phyloP scores from a whole-genome alignment of 202 grass and related monocot species.

The Setaria viridis region DNA sequence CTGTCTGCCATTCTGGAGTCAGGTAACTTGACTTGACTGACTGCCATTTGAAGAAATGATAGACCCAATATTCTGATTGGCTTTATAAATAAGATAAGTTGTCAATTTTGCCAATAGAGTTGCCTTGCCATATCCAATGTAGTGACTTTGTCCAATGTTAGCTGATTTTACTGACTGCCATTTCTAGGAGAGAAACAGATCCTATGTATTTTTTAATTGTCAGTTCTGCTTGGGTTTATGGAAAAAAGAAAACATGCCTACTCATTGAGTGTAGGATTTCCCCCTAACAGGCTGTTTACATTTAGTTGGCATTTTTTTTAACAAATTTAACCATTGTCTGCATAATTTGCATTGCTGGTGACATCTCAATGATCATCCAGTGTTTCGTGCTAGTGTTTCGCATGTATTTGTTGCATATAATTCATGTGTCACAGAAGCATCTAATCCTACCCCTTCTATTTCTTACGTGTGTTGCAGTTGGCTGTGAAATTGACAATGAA shows the following conservation, averaged over 20 bases:
- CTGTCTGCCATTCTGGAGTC: constrained; percentile 72
- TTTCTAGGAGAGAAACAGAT: no score
- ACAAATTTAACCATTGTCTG: not conserved
- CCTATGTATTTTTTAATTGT: not conserved
- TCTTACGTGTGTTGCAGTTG: constrained; percentile 41
- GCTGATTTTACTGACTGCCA: no score
- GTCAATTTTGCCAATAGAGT: no score
- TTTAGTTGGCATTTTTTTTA: not conserved
- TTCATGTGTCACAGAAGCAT: not conserved
- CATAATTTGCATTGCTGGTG: not conserved
- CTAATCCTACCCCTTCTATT: not conserved
- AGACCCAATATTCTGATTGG: no score
- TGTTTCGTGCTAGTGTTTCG: not conserved
- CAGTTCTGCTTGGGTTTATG: not conserved
- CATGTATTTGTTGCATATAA: not conserved
- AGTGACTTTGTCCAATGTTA: no score
- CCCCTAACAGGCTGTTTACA: not conserved
- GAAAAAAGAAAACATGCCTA: not conserved
- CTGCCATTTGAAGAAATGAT: not conserved
- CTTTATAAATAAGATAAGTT: no score
- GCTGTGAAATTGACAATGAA: constrained; percentile 66
- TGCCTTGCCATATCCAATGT: no score
- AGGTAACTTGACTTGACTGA: constrained; percentile 39
- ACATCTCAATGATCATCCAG: not conserved
- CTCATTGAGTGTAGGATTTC: not conserved